A percentile compares a stretch with the other conserved stretches of the same genome.
These are phyloP conservation scores for Eucalyptus melliodora DNA, from an alignment of 345 rosid genomes.

Conservation along the genomic window DNA sequence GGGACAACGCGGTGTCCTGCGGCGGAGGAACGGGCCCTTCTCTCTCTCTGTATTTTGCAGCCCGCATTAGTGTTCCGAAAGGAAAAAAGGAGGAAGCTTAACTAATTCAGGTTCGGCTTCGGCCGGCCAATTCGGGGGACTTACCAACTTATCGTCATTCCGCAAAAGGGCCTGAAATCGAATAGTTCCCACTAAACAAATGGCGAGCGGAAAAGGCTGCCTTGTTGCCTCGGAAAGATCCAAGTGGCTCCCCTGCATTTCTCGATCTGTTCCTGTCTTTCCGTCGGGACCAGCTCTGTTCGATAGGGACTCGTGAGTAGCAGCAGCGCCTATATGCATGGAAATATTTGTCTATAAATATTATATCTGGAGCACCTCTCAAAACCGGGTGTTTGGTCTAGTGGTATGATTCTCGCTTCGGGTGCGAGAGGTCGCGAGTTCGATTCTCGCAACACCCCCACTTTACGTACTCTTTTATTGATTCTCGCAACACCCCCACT, in stretches of 20 bases:
- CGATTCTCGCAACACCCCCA: constrained; percentile 75
- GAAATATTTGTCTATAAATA: rapidly evolving
- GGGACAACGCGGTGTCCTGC: neutral
- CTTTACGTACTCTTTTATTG: neutral
- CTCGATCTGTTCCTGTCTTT: neutral
- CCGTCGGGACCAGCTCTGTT: neutral
- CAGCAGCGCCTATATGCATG: neutral
- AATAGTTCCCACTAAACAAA: neutral
- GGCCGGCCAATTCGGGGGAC: neutral
- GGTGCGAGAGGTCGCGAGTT: constrained; percentile 97
- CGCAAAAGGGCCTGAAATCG: neutral
- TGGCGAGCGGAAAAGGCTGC: neutral
- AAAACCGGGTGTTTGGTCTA: constrained; percentile 67
- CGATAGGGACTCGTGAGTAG: neutral
- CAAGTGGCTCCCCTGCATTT: neutral
- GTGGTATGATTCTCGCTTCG: constrained; percentile 99
- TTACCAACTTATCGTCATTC: neutral
- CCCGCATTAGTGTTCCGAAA: neutral
- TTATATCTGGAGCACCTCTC: too few species aligned
- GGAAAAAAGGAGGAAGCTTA: neutral
- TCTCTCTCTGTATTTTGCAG: neutral
- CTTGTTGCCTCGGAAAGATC: neutral
- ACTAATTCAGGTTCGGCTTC: neutral
- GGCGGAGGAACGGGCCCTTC: neutral
- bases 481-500: constrained; percentile 61